phyloP scores from a whole-genome alignment of 2,329 filamentous ascomycete genomes.

The Nemania diffusa region DNA sequence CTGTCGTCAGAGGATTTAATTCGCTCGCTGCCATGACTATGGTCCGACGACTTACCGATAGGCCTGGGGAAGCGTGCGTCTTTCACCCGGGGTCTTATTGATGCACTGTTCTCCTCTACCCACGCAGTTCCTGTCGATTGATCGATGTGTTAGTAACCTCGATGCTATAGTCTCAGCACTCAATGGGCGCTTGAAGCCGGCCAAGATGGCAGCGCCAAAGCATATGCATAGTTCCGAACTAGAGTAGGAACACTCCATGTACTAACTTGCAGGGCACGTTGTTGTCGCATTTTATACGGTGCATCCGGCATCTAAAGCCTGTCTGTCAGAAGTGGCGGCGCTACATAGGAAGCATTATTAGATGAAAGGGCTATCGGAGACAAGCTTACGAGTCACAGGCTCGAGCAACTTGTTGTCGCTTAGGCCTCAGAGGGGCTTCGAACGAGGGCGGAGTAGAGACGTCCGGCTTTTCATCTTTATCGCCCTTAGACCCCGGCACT shows the following conservation, averaged over 20 bases:
- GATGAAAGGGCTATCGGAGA: neutral
- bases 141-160: constrained; percentile 21
- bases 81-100: constrained; percentile 48
- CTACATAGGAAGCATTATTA: constrained; percentile 3
- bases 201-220: constrained; percentile 9
- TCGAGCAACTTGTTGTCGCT: constrained; percentile 42
- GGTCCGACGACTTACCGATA: constrained; percentile 40
- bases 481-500: constrained; percentile 20
- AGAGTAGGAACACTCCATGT: constrained; percentile 14
- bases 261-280: constrained; percentile 51
- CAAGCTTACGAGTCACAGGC: constrained; percentile 51
- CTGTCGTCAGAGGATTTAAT: constrained; percentile 13
- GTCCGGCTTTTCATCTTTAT: constrained; percentile 26
- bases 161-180: neutral
- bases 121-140: constrained; percentile 49
- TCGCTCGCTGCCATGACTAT: neutral
- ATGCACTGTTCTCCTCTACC: constrained; percentile 51
- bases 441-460: constrained; percentile 29
- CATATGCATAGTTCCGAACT: neutral
- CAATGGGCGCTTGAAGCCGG: neutral
- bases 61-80: constrained; percentile 45
- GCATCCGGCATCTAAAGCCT: constrained; percentile 51
- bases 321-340: constrained; percentile 25
- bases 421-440: constrained; percentile 39
- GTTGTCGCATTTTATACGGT: constrained; percentile 56